Evolutionary conservation across 2,329 filamentous ascomycete genomes (phyloP), one percentile per base, ranked within the genome.

Genomic region (Aspergillus amoenus): DNA sequence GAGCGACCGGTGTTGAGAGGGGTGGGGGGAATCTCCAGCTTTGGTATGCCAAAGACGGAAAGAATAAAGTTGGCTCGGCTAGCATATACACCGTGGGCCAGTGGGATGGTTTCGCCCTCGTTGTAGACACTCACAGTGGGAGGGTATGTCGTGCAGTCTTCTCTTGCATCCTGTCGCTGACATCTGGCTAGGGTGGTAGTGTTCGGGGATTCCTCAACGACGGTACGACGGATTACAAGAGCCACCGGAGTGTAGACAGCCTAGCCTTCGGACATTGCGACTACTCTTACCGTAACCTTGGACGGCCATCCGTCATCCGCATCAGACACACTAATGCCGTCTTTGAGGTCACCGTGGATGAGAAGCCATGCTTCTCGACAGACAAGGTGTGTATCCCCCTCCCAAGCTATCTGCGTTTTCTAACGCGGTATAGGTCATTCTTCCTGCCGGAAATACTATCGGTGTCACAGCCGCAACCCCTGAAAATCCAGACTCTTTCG

Each of bases 121-220:
- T 95, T 22, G 76, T 99, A 53, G 93, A 97, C 76, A 87, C 89
- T 61, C 89, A 94, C 69, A 88, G 90, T 54, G 88, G 91, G 64
- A 79, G 80, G 57, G 81, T 82, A 73, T 30, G 73, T 68, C 15
- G 42, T 5, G 22, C n/a, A 2, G 13, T 48, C 39, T 11, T 34
- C 9, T 9, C 53, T 42, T 30, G 39, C 15, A 37, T 11, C 52
- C 42, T 45, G 32, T 47, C n/a, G 50, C 48, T 57, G 12, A 61
- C 17, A 32, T 40, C 37, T 18, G 22, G 21, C 5, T 55, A 81
- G 77, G 87, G 86, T 51, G 94, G 94, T 64, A 92, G 88, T 76
- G 82, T 99, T 62, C 85, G 94, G 58, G 94, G 90, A 17, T 99
- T 97, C 79, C 79, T 99, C 64, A 99, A 97, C 77, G 94, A 97